Base-by-base conservation (phyloP, 495 filamentous ascomycete genomes). In the Poronia punctata region DNA sequence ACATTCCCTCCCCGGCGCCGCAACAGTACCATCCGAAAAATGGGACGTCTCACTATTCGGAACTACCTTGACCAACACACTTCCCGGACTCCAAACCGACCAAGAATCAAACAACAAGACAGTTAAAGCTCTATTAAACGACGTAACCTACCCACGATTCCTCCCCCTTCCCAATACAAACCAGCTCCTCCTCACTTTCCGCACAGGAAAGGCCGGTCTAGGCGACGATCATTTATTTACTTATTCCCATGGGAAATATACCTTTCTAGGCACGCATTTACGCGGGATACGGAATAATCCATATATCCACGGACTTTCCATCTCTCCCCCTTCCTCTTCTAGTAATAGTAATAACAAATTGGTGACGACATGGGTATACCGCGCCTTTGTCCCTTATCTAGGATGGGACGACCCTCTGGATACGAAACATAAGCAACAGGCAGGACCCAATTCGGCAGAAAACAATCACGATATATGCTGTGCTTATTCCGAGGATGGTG, bases 81-180 rank as follows among this genome's bases (percentile, higher is more conserved):
- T 73, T 9, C 67, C 70, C 1, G 65, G 70, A 2, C 54, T 70
- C 1, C 38, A 36, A 6, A 30, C 53, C 0, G 48, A 43, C n/a
- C n/a, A n/a, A n/a, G n/a, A n/a, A n/a, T n/a, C n/a, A n/a, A n/a
- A n/a, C n/a, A n/a, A n/a, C n/a, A n/a, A n/a, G n/a, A n/a, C n/a
- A n/a, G 33, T 46, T 11, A 58, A 55, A 50, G 37, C 42, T 33
- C 51, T 52, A 19, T 61, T 69, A 37, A 44, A 46, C 29, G 59
- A 67, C 38, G 54, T 74, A 4, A 72, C 70, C 0, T 74, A 74
- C 43, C 70, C 70, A 19, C 65, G 69, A 3, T 74, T 74, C 42
- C 57, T 63, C 11, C 35, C 45, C 3, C 29, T 58, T 0, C 47
- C 46, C 20, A 18, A 28, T 7, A 35, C 27, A n/a, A 35, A 23